A percentile compares a stretch with the other conserved stretches of the same genome.
These are phyloP conservation scores for Hanseniaspora thailandica DNA, from an alignment of 805 yeast species.

Conservation along the genomic window DNA sequence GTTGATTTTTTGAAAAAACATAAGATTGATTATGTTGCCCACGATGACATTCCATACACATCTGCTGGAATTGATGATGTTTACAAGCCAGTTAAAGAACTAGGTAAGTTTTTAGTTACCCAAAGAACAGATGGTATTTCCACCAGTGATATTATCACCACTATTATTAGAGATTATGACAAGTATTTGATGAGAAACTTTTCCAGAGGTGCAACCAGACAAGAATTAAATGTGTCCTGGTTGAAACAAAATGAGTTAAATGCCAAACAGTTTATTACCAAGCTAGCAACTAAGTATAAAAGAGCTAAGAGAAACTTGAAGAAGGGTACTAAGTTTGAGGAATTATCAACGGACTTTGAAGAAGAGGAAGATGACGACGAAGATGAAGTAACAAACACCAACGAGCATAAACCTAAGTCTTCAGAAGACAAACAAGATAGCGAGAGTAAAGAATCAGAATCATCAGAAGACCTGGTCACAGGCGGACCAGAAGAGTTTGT, in stretches of 20 bases:
- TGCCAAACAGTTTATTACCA: constrained; percentile 76
- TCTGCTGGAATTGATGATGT: constrained; percentile 83
- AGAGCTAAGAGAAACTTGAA: constrained; percentile 16
- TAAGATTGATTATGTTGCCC: constrained; percentile 90
- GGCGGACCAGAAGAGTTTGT: constrained; percentile 15
- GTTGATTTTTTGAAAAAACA: constrained; percentile 69
- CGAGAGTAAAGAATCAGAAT: not conserved
- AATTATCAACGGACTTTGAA: constrained; percentile 22
- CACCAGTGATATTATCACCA: constrained; percentile 90
- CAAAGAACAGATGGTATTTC: constrained; percentile 95
- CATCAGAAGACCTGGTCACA: constrained; percentile 9
- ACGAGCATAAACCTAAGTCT: constrained; percentile 23
- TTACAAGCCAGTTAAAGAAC: constrained; percentile 79
- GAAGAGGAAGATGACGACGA: constrained; percentile 16
- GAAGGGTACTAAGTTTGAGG: constrained; percentile 18
- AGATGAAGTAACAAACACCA: constrained; percentile 20
- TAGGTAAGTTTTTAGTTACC: constrained; percentile 83
- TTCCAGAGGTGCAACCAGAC: constrained; percentile 93
- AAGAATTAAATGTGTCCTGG: constrained; percentile 95
- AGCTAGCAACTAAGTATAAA: constrained; percentile 42
- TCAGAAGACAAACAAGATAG: constrained; percentile 19
- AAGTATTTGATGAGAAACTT: constrained; percentile 93
- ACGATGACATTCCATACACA: constrained; percentile 92
- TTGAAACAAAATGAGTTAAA: constrained; percentile 92
- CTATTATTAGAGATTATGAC: constrained; percentile 89